Base-by-base conservation (phyloP, 345 rosid genomes). In the Pseudoturritis turrita region DNA sequence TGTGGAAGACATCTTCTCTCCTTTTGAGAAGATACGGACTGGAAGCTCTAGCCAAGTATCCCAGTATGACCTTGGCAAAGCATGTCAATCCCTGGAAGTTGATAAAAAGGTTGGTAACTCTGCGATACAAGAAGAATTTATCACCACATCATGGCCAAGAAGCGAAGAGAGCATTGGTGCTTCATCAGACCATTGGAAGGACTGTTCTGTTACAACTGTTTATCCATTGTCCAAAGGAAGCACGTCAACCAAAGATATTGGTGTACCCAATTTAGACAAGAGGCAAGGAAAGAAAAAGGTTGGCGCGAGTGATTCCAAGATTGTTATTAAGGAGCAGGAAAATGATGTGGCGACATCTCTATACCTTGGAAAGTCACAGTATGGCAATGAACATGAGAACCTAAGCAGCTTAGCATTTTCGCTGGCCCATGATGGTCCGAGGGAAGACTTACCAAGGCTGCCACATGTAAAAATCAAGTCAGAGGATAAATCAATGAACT, bases 391-490 rank as follows among this genome's bases (percentile, higher is more conserved):
- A 21, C 80, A 70, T 62, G 83, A 72, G 69, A 79, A 73, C 40
- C 69, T 71, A 18, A 70, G 72, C 52, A 67, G 76, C 67, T 59
- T 83, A 33, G 81, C 75, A 49, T 86, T 85, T 71, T 73, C 94
- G 28, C 77, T 80, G 74, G 70, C 71, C 41, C 68, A 81, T 73
- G 91, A 82, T 77, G 77, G 79, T 77, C 60, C 80, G n/a, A 90
- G 81, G 82, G 96, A 93, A 78, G 94, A 86, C 74, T 81, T 83
- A 25, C 98, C 98, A 31, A 84, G 89, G 80, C 84, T 93, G 81
- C 94, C 98, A 31, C 97, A 96, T 2, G 98, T 94, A 55, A 94
- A 81, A 75, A 87, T 94, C 65, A 94, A 91, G 82, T 91, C 95
- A 1, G 97, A 87, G 71, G 96, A 94, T 70, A 94, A 86, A 73